A percentile compares a stretch with the other conserved stretches of the same genome.
Evolutionary conservation across 306 rosid species (phyloP).

Genomic region (Fragaria nilgerrensis): DNA sequence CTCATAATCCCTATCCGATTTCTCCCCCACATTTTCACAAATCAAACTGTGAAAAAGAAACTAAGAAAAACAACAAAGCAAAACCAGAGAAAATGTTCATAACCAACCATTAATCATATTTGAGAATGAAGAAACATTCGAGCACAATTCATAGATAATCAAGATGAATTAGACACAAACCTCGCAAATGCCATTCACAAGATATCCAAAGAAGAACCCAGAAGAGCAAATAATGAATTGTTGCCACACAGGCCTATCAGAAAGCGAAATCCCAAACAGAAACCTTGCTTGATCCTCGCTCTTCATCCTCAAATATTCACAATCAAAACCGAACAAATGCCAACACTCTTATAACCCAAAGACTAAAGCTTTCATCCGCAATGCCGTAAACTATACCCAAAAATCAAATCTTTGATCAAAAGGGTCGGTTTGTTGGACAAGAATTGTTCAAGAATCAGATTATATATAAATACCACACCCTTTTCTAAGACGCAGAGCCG

Average conservation of each 20-base stretch:
- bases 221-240: slow-evolving; percentile 55
- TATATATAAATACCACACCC: neutral
- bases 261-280: slow-evolving; percentile 56
- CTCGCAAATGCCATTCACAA: slow-evolving; percentile 65
- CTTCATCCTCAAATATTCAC: slow-evolving; percentile 32
- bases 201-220: slow-evolving; percentile 67
- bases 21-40: slow-evolving; percentile 4
- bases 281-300: slow-evolving; percentile 45
- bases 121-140: neutral
- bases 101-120: neutral
- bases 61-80: neutral
- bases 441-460: neutral
- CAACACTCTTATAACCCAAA: slow-evolving; percentile 2
- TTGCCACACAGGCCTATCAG: slow-evolving; percentile 47
- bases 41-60: neutral
- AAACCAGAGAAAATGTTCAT: neutral
- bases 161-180: slow-evolving; percentile 24
- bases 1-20: neutral
- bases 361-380: slow-evolving; percentile 13
- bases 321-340: neutral
- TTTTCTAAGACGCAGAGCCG: neutral
- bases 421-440: neutral
- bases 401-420: neutral
- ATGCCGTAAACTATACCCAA: neutral
- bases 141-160: neutral